Base-by-base conservation (phyloP, 164 flowering plant genomes). In the Akebia trifoliata region DNA sequence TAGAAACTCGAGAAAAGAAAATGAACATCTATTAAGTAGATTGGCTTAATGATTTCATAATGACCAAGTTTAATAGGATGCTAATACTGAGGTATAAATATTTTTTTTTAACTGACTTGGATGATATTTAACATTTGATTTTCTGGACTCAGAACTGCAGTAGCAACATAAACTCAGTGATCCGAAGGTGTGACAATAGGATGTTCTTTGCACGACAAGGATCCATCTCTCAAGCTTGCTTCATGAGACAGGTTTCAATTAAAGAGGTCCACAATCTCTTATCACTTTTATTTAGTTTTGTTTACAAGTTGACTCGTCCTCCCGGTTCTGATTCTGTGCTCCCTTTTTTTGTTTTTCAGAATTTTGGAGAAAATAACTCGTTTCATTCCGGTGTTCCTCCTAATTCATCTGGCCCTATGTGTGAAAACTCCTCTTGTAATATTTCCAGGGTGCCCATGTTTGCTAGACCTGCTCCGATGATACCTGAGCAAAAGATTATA, bases 151-250 rank as follows among this genome's bases (percentile, higher is more conserved):
- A 61, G 70, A 67, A 67, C 14, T 85, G 96, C 78, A 78, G 81
- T 43, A 71, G 84, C 69, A 60, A 68, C 67, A 31, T 81, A 35
- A 81, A 76, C 64, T 64, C 83, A 50, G 80, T 69, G n/a, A 61
- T 70, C 39, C 64, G 60, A 57, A 80, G 97, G 63, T 49, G 69
- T 38, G 97, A 89, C 60, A 86, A 72, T 69, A 76, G 75, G 60
- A 50, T 68, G 72, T 31, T 56, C 46, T 90, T 83, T 68, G 85
- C 91, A 29, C 76, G 97, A 4, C 97, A 90, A 72, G 81, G 78
- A 9, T 74, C 86, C 9, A 55, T 26, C 37, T 63, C 78, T 57
- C 90, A 81, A 67, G 82, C 62, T 56, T 61, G 39, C 66, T 83
- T 77, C 76, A 87, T 83, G 95, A 81, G 84, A 66, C 87, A 70